Evolutionary conservation across 2,329 filamentous ascomycete genomes (phyloP).

Genomic region (Epichloe glyceriae): DNA sequence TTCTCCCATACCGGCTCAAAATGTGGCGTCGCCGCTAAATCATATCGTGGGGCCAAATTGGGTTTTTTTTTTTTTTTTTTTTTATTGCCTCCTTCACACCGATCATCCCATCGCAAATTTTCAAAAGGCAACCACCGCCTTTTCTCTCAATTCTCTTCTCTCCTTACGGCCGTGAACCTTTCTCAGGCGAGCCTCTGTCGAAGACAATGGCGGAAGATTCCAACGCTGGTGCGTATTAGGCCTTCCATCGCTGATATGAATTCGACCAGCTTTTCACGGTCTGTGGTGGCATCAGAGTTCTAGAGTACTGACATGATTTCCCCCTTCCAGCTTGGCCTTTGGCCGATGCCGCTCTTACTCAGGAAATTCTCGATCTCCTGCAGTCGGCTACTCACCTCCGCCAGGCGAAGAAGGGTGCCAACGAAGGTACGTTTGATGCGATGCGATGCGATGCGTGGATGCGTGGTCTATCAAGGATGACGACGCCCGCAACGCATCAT

Average conservation of each 20-base stretch:
- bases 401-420: constrained; percentile 82
- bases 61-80: constrained; percentile 5
- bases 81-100: not conserved
- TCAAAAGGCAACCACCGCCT: not conserved
- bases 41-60: not conserved
- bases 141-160: constrained; percentile 1
- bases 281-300: not conserved
- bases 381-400: constrained; percentile 55
- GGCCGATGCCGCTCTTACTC: constrained; percentile 60
- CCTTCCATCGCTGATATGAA: not conserved
- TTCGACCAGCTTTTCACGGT: not conserved
- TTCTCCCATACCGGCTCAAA: not conserved
- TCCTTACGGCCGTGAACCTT: constrained; percentile 43
- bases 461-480: not conserved
- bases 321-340: constrained; percentile 48
- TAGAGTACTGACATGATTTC: not conserved
- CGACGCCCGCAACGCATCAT: no score
- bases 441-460: not conserved
- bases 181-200: constrained; percentile 19
- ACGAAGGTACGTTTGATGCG: constrained; percentile 41
- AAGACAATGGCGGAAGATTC: constrained; percentile 15
- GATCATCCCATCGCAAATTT: constrained; percentile 4
- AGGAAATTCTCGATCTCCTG: constrained; percentile 72
- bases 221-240: constrained; percentile 11
- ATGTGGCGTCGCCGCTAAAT: not conserved